phyloP scores from a whole-genome alignment of 352 stramenopile species.

The Thraustochytrium sp. region DNA sequence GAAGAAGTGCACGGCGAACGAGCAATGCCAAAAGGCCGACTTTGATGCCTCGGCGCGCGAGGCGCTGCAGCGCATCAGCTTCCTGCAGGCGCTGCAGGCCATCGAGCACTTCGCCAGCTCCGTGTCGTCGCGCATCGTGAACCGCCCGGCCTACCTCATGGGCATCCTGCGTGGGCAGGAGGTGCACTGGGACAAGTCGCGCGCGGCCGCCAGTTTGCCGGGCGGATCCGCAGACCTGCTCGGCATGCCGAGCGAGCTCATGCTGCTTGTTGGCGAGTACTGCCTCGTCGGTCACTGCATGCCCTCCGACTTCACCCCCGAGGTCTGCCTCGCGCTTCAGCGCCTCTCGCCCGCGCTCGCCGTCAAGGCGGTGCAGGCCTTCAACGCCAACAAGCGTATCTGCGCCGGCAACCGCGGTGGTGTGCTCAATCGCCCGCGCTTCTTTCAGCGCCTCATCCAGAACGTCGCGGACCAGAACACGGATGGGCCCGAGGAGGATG shows the following conservation, averaged over 20 bases:
- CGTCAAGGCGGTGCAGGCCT: slow-evolving; percentile 37
- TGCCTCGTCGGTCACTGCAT: slow-evolving; percentile 29
- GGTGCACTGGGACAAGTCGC: slow-evolving; percentile 41
- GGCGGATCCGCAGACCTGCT: slow-evolving; percentile 23
- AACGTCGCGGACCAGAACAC: slow-evolving; percentile 42
- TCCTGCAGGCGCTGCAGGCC: slow-evolving; percentile 41
- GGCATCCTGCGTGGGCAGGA: slow-evolving; percentile 40
- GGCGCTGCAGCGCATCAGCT: slow-evolving; percentile 36
- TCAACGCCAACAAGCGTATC: slow-evolving; percentile 45
- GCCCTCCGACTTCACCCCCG: slow-evolving; percentile 42
- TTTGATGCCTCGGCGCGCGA: slow-evolving; percentile 40
- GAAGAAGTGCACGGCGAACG: slow-evolving; percentile 6
- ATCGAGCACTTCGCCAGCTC: slow-evolving; percentile 43
- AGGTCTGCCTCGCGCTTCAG: slow-evolving; percentile 33
- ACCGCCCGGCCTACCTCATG: slow-evolving; percentile 41
- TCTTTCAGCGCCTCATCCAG: slow-evolving; percentile 42
- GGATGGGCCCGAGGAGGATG: neutral
- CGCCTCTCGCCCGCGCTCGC: neutral
- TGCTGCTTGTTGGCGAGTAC: slow-evolving; percentile 38
- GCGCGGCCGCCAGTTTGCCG: slow-evolving; percentile 2
- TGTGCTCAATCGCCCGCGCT: slow-evolving; percentile 40
- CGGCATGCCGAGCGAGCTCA: neutral
- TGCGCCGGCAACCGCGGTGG: slow-evolving; percentile 10
- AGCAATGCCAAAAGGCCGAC: slow-evolving; percentile 18
- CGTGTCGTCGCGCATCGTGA: slow-evolving; percentile 35